These are phyloP conservation scores for Aspergillus sp. DNA, from an alignment of 2,329 filamentous ascomycete genomes.

Conservation along the genomic window DNA sequence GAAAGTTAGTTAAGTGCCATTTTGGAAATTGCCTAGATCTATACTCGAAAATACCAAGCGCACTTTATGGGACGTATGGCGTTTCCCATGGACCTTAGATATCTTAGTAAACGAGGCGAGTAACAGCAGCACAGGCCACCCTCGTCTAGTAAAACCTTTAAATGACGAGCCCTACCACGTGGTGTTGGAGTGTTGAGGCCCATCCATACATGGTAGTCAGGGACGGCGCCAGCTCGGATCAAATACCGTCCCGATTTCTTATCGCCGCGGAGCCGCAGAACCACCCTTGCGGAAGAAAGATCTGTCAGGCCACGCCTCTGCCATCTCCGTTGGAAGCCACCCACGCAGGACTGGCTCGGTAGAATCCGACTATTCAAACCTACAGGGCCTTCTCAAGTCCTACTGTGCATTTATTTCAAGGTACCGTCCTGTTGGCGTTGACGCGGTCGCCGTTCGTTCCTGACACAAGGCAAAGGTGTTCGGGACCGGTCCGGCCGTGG, in stretches of 20 bases:
- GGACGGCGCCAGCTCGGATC: constrained; percentile 13
- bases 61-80: no score
- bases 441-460: not conserved
- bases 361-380: not conserved
- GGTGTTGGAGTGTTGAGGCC: no score
- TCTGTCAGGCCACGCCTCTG: constrained; percentile 6
- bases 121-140: no score
- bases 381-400: not conserved
- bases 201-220: no score
- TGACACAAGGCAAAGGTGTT: not conserved
- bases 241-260: constrained; percentile 24
- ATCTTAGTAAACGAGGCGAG: no score
- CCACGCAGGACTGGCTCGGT: not conserved
- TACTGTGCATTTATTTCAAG: not conserved
- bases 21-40: no score
- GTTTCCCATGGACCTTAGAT: no score
- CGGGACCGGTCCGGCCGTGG: not conserved
- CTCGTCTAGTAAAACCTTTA: no score
- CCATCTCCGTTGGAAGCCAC: not conserved
- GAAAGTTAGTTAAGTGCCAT: no score
- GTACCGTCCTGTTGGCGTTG: not conserved
- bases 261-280: constrained; percentile 18
- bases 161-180: no score
- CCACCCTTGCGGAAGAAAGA: constrained; percentile 17
- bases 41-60: no score